phyloP scores from a whole-genome alignment of 352 stramenopile species.

The Globisporangium orthogonon region DNA sequence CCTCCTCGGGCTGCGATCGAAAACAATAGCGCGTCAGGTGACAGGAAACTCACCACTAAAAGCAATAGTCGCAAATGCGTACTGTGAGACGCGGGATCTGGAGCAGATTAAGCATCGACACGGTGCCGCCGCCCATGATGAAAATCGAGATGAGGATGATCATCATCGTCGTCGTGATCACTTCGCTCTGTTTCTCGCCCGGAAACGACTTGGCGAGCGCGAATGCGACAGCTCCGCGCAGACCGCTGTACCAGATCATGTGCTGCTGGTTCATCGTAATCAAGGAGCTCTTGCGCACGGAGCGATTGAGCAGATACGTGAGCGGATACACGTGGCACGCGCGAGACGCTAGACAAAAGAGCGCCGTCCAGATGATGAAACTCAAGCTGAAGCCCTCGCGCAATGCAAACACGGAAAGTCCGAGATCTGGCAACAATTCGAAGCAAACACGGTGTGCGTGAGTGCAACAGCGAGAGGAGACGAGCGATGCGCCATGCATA shows the following conservation, averaged over 20 bases:
- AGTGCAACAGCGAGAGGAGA: not conserved
- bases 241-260: conserved; percentile 93
- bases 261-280: conserved; percentile 89
- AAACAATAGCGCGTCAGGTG: not conserved
- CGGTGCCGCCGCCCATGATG: conserved; percentile 86
- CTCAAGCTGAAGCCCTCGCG: conserved; percentile 67
- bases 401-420: conserved; percentile 86
- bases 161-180: conserved; percentile 88
- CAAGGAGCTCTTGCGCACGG: conserved; percentile 35
- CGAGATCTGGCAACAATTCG: conserved; percentile 55
- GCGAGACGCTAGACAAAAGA: conserved; percentile 81
- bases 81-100: conserved; percentile 82
- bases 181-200: conserved; percentile 73
- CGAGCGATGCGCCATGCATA: not conserved
- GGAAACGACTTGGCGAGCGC: conserved; percentile 89
- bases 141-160: conserved; percentile 92
- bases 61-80: conserved; percentile 10
- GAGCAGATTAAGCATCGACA: conserved; percentile 82
- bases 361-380: conserved; percentile 85
- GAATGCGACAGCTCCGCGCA: conserved; percentile 92
- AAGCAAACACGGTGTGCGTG: not conserved
- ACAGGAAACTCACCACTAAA: not conserved
- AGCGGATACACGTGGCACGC: conserved; percentile 88
- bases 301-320: conserved; percentile 53
- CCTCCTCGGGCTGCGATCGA: conserved; percentile 51